Evolutionary conservation across 2,329 filamentous ascomycete genomes (phyloP).

Genomic region (Aspergillus transmontanensis): DNA sequence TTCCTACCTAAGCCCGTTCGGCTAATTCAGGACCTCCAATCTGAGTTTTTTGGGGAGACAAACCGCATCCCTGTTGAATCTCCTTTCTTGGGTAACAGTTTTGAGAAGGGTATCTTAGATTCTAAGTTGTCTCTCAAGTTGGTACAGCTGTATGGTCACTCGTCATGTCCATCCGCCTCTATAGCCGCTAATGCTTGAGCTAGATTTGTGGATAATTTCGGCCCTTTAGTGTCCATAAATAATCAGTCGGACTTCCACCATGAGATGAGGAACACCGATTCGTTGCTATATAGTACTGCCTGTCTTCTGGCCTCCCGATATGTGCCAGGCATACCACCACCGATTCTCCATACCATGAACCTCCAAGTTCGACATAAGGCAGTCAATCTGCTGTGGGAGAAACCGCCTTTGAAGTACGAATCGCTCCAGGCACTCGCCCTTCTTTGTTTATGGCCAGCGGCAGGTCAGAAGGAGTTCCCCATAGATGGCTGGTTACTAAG

Average conservation of each 20-base stretch:
- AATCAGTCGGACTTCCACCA: slow-evolving; percentile 31
- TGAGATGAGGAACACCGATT: slow-evolving; percentile 25
- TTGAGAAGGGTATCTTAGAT: slow-evolving; percentile 33
- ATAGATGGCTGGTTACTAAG: slow-evolving; percentile 42
- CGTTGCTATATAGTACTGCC: slow-evolving; percentile 37
- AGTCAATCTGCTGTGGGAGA: slow-evolving; percentile 32
- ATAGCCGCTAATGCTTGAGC: slow-evolving; percentile 5
- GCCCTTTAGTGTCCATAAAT: slow-evolving; percentile 35
- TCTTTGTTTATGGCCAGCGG: slow-evolving; percentile 35
- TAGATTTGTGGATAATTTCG: slow-evolving; percentile 37
- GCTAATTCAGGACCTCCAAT: slow-evolving; percentile 35
- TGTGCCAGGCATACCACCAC: slow-evolving; percentile 32
- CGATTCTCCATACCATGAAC: slow-evolving; percentile 32
- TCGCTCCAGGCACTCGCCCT: slow-evolving; percentile 35
- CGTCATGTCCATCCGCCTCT: neutral
- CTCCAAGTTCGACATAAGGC: slow-evolving; percentile 36
- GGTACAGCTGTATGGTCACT: slow-evolving; percentile 31
- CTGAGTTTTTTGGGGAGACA: slow-evolving; percentile 33
- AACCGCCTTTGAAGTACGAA: slow-evolving; percentile 32
- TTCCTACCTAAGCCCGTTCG: slow-evolving; percentile 34
- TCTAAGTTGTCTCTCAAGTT: slow-evolving; percentile 34
- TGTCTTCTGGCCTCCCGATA: slow-evolving; percentile 37
- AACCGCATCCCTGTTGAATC: slow-evolving; percentile 25
- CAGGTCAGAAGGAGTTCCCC: slow-evolving; percentile 35
- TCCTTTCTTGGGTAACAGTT: slow-evolving; percentile 27